Evolutionary conservation across 441 rosid species (phyloP), one percentile per base, ranked within the genome.

Genomic region (Brassica hybrid): DNA sequence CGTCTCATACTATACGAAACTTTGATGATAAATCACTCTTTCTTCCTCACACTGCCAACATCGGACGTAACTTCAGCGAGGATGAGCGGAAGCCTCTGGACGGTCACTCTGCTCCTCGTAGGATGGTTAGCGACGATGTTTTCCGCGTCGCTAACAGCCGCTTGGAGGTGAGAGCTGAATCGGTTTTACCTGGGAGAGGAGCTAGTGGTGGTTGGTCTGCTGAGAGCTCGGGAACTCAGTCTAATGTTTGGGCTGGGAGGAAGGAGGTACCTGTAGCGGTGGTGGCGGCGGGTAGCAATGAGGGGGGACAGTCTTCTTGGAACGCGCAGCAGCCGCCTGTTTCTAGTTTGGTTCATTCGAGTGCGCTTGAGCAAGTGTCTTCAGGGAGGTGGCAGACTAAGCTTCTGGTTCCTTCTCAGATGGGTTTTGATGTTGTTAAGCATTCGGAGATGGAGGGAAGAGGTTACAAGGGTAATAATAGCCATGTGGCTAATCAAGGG

Each of bases 11-110:
- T 11, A 75, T 81, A 3, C 83, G 92, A 84, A 89, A 84, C 79
- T 89, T 90, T 0, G 97, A 93, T 86, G 95, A 91, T 69, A 93
- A 90, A 78, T 79, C 94, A 14, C 86, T 91, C 0, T 93, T 93
- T 82, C 84, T 88, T 17, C 84, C 83, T 75, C 86, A 80, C 75
- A 76, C 83, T 0, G 76, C 72, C 0, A 88, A 85, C 61, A 89
- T 93, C 67, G 98, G 95, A 30, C 87, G 92, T 16, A 86, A 91
- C 78, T 93, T 93, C 45, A 95, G 80, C 34, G 98, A 93, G 83
- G 98, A 93, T 61, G 98, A 93, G 76, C 83, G 97, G 43, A 93
- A 87, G 83, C 97, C 95, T 2, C 83, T 91, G 21, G 95, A 93
- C 80, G 91, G 95, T 70, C 79, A 81, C 69, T 88, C 89, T 0